Evolutionary conservation across 805 yeast species (phyloP).

Genomic region (Candida awuae): DNA sequence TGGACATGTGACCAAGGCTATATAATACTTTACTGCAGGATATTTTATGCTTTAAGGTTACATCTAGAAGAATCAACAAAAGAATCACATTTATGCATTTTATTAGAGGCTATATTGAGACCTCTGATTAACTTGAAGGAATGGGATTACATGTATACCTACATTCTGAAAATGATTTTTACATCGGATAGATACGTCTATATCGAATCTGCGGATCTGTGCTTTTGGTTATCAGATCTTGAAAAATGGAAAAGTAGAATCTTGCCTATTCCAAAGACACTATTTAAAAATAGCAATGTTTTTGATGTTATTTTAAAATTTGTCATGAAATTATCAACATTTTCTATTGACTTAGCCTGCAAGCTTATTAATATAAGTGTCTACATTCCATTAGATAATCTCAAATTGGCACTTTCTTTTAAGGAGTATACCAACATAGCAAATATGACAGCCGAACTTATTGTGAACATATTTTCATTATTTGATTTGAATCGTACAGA

Average conservation of each 20-base stretch:
- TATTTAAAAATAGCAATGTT: not conserved
- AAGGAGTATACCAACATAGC: conserved; percentile 1
- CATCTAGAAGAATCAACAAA: conserved; percentile 3
- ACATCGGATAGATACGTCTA: conserved; percentile 1
- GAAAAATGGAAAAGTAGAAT: conserved; percentile 9
- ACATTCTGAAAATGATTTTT: conserved; percentile 2
- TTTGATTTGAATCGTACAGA: not conserved
- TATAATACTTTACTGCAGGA: conserved; percentile 8
- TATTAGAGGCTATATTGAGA: not conserved
- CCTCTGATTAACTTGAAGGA: conserved; percentile 5
- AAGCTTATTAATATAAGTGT: not conserved
- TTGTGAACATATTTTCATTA: not conserved
- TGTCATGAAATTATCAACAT: not conserved
- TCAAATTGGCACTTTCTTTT: not conserved
- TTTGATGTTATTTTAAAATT: conserved; percentile 1
- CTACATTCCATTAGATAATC: not conserved
- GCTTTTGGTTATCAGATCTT: conserved; percentile 10
- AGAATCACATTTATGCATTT: not conserved
- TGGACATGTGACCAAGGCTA: conserved; percentile 7
- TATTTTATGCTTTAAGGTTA: conserved; percentile 8
- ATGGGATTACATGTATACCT: conserved; percentile 1
- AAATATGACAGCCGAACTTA: not conserved
- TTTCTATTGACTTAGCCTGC: not conserved
- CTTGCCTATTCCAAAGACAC: conserved; percentile 5
- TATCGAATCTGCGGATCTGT: conserved; percentile 1